Percentiles rank a stretch among this genome's conserved stretches.
These are phyloP conservation scores for Rhizopogon vesiculosus DNA, from an alignment of 768 basidiomycete genomes.

Conservation along the genomic window DNA sequence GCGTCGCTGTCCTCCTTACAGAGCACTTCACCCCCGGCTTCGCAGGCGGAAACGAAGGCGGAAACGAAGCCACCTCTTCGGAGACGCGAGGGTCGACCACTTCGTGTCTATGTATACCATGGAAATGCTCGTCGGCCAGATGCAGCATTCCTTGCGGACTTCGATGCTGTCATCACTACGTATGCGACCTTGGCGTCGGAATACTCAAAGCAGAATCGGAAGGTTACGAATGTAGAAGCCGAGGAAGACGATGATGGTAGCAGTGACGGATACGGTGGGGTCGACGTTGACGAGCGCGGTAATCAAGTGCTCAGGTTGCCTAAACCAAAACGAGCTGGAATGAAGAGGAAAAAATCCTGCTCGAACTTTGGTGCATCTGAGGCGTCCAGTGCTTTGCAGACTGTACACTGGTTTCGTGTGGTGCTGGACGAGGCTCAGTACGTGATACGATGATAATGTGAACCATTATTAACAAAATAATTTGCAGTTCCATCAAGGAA, in stretches of 20 bases:
- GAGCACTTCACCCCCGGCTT: constrained; percentile 29
- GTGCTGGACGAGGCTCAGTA: constrained; percentile 95
- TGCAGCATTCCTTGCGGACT: constrained; percentile 82
- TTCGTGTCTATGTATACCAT: constrained; percentile 95
- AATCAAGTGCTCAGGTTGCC: constrained; percentile 53
- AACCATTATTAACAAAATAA: background rate
- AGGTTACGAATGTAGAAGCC: constrained; percentile 49
- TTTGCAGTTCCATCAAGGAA: constrained; percentile 89
- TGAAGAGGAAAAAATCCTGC: constrained; percentile 59
- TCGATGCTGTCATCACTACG: constrained; percentile 97
- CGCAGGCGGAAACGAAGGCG: constrained; percentile 20
- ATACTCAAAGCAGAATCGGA: constrained; percentile 83
- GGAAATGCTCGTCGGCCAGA: constrained; percentile 86
- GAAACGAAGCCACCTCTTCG: constrained; percentile 28
- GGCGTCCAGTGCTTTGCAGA: constrained; percentile 79
- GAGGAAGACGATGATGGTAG: constrained; percentile 66
- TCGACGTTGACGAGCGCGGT: constrained; percentile 66
- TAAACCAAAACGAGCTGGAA: constrained; percentile 64
- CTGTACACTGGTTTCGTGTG: constrained; percentile 93
- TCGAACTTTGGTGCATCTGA: constrained; percentile 42
- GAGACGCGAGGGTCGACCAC: constrained; percentile 41
- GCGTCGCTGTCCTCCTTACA: constrained; percentile 27
- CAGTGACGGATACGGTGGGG: constrained; percentile 55
- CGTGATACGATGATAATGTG: constrained; percentile 29
- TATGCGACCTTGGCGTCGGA: constrained; percentile 95